Evolutionary conservation across 1,284 basidiomycete genomes (phyloP), one percentile per base, ranked within the genome.

Genomic region (Cryptococcus sp.): DNA sequence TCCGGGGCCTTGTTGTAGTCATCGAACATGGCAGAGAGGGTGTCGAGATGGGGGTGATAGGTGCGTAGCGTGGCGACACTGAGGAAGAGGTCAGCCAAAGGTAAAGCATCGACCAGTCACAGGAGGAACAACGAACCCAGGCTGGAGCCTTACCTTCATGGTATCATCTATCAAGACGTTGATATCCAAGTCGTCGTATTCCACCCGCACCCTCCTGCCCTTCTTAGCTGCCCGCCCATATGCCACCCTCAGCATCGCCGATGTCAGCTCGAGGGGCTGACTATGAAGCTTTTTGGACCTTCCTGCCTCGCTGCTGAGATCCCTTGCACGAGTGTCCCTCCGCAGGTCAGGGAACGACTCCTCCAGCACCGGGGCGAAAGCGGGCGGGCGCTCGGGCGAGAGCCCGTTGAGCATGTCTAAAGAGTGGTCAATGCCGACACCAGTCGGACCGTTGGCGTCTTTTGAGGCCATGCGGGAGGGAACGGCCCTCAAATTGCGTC

Each of bases 11-110:
- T 23, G 28, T 43, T 45, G 46, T 61, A 58, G 6, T 53, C 28
- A n/a, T 50, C 53, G 35, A 68, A 66, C 24, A 74, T 55, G 16
- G 57, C 52, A 9, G 56, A 23, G 2, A 76, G 46, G 23, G 63
- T 48, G 11, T 73, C 70, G 38, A 76, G 62, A 47, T 73, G 72
- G 3, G 72, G 71, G 49, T 76, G 73, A 15, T 63, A 68, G 13
- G 67, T 65, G 15, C 63, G 61, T 13, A 76, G 58, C 51, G 69
- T 65, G 2, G 61, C 40, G 35, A 64, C 66, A 16, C 69, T 71
- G 43, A 23, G 28, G n/a, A 45, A 18, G 23, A 9, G 2, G 18
- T 21, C 21, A 49, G 33, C 16, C 38, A 33, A 9, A 33, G 9
- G 9, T 61, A 11, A 59, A n/a, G 51, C 15, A n/a, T 24, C 18